A percentile compares a stretch with the other conserved stretches of the same genome.
Evolutionary conservation across 2,329 filamentous ascomycete species (phyloP).

Genomic region (Penicillium rolfsii): DNA sequence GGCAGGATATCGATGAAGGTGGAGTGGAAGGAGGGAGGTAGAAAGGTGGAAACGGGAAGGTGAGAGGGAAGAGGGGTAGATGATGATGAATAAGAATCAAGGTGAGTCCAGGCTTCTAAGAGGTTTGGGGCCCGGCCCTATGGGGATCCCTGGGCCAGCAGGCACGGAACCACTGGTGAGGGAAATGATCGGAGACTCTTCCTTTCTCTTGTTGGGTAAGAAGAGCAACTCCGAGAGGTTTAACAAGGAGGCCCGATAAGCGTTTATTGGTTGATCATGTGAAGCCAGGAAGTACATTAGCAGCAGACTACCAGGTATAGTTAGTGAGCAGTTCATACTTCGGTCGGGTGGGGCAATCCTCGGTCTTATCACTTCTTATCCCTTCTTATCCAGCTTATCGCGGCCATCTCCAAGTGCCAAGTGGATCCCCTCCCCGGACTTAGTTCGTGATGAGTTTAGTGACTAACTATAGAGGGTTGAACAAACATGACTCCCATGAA

Average conservation of each 20-base stretch:
- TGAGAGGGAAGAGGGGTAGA: slow-evolving; percentile 32
- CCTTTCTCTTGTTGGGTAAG: neutral
- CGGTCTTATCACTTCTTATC: neutral
- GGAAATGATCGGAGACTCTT: neutral
- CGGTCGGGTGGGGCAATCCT: slow-evolving; percentile 4
- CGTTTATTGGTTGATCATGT: neutral
- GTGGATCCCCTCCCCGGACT: slow-evolving; percentile 5
- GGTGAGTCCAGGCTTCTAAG: slow-evolving; percentile 22
- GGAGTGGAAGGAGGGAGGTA: slow-evolving; percentile 8
- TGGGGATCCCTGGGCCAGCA: slow-evolving; percentile 16
- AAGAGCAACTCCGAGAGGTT: neutral
- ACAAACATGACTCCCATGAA: too few species aligned
- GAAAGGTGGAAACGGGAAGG: slow-evolving; percentile 18
- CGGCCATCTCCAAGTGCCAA: neutral
- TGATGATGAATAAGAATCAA: slow-evolving; percentile 29
- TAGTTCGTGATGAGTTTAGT: too few species aligned
- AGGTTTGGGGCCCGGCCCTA: neutral
- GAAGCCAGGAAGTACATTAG: neutral
- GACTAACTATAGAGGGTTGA: too few species aligned
- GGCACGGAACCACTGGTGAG: slow-evolving; percentile 10
- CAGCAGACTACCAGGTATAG: neutral
- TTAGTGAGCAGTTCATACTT: neutral
- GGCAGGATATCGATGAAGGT: neutral
- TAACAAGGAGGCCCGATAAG: neutral
- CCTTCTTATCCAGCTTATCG: neutral